phyloP scores from a whole-genome alignment of 1,284 basidiomycete genomes.

The Apiotrichum brassicae region DNA sequence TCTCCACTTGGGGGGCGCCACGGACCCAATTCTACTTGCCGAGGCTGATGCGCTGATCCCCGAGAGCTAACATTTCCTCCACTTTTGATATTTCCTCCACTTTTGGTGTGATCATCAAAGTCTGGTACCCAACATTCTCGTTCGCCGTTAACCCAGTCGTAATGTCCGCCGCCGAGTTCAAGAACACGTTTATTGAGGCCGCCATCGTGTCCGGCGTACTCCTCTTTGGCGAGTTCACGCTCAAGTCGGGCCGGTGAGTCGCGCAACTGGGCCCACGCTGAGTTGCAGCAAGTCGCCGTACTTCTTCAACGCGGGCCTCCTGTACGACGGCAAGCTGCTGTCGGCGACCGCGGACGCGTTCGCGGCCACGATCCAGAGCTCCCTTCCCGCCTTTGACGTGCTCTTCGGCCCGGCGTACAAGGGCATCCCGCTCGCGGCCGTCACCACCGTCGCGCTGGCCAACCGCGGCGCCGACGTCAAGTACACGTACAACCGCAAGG shows the following conservation, averaged over 20 bases:
- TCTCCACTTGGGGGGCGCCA: too few relatives aligned
- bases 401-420: conserved; percentile 98
- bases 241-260: conserved; percentile 87
- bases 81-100: too few relatives aligned
- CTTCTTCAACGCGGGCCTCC: conserved; percentile 90
- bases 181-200: conserved; percentile 46
- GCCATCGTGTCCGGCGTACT: conserved; percentile 52
- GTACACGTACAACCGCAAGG: conserved; percentile 87
- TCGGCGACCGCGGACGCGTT: conserved; percentile 78
- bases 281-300: conserved; percentile 64
- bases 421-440: conserved; percentile 88
- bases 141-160: too few relatives aligned
- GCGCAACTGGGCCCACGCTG: not conserved
- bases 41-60: too few relatives aligned
- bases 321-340: conserved; percentile 79
- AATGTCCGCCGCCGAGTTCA: conserved; percentile 22
- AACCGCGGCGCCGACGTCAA: conserved; percentile 10
- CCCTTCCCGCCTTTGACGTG: conserved; percentile 70
- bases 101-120: too few relatives aligned
- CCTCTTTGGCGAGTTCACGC: conserved; percentile 81
- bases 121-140: too few relatives aligned
- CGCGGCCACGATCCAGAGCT: conserved; percentile 53
- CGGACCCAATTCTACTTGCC: too few relatives aligned
- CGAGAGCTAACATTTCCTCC: too few relatives aligned
- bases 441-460: conserved; percentile 68